Evolutionary conservation across 768 basidiomycete genomes (phyloP), one percentile per base, ranked within the genome.

Genomic region (Tylopilus felleus): DNA sequence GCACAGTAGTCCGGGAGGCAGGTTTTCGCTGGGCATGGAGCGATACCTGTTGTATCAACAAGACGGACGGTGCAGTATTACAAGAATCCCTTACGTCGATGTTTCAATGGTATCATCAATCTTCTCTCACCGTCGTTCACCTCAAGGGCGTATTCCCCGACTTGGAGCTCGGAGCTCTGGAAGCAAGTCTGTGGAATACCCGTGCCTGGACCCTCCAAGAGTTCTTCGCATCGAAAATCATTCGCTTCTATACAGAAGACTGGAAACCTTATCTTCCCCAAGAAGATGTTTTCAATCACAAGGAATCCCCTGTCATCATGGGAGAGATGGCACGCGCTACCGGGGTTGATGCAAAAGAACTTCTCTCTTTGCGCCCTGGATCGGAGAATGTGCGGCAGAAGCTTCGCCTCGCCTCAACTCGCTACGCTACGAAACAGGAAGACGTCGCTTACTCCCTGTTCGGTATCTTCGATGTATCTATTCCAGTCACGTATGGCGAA

Each of bases 391-490:
- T 56, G 7, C 58, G 58, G 1, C 55, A 60, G 38, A 66, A 54
- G 49, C 58, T 69, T 2, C 47, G 47, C 38, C 60, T 62, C 21
- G 67, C 64, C 7, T 58, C 68, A 1, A 56, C 31, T 9, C 57
- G 67, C 10, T 25, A 22, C 4, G 63, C 67, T 12, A 70, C 69
- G 1, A 45, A 48, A 16, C 47, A 50, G 12, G 68, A 68, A 51
- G 67, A 69, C 23, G 51, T 54, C 0, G 64, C 66, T 12, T 69
- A 69, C 52, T 68, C 62, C 1, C 31, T 69, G 19, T 51, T 70
- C 38, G 68, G 66, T 1, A 58, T 69, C 23, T 62, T 69, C 28
- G 53, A 64, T 16, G 56, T 61, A 14, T 44, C 52, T 1, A 48
- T 69, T 3, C 56, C 57, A 4, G 43, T 61, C 27, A 48, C 35